phyloP scores from a whole-genome alignment of 2,329 filamentous ascomycete species.

The Xylaria sp. region DNA sequence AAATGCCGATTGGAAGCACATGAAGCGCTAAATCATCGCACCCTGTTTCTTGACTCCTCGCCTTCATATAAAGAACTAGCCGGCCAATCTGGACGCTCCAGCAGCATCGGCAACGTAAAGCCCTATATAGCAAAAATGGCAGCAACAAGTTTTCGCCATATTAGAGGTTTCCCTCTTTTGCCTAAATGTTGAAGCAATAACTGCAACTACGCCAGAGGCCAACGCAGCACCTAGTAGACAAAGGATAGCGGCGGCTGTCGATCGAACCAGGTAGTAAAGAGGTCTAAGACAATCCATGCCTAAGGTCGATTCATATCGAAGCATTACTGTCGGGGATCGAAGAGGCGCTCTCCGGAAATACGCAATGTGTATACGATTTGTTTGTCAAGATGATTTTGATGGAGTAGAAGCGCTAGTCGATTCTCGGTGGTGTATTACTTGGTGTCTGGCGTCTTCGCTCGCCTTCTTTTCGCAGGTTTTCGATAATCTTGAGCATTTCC shows the following conservation, averaged over 20 bases:
- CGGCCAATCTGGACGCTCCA: not conserved
- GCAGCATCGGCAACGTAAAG: not conserved
- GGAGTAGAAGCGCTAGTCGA: constrained; percentile 51
- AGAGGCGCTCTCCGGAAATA: not conserved
- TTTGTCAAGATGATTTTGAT: not conserved
- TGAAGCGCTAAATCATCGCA: not conserved
- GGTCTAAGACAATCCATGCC: not conserved
- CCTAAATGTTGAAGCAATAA: not conserved
- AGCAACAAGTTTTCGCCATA: not conserved
- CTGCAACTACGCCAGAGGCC: not conserved
- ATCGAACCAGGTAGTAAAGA: not conserved
- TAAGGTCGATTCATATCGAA: not conserved
- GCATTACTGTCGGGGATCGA: not conserved
- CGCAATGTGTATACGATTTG: not conserved
- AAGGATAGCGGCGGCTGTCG: not conserved
- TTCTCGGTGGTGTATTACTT: constrained; percentile 56
- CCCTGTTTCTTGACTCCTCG: constrained; percentile 12
- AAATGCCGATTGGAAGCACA: constrained; percentile 16
- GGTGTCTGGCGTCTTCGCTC: constrained; percentile 72
- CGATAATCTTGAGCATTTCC: constrained; percentile 91
- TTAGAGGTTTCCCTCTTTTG: not conserved
- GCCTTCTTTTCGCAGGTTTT: constrained; percentile 86
- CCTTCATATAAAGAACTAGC: constrained; percentile 14
- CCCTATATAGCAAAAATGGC: not conserved
- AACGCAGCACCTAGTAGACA: not conserved